Conservation (phyloP, 441 rosid genomes). For the Capsella rubella region DNA sequence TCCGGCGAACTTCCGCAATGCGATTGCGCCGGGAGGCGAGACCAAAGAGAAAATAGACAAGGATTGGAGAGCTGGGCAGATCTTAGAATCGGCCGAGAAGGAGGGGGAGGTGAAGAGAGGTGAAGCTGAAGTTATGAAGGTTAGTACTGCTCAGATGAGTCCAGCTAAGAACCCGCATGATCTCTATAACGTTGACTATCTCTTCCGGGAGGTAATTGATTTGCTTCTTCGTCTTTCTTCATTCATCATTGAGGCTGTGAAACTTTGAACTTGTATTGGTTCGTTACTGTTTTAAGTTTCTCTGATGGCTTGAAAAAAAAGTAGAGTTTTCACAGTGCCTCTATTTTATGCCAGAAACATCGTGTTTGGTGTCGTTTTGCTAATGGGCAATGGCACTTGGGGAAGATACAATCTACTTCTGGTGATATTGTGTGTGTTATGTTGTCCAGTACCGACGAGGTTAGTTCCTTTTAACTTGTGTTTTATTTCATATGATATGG, state of each 20-base stretch:
- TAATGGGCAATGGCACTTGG: constrained; percentile 75
- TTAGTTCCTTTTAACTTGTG: constrained; percentile 49
- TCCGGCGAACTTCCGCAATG: constrained; percentile 69
- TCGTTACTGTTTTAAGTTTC: background rate
- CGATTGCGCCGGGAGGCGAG: background rate
- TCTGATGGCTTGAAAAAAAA: background rate
- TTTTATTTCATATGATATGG: background rate
- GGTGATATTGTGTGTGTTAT: constrained; percentile 67
- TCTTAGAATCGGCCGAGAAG: constrained; percentile 26
- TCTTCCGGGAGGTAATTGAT: constrained; percentile 71
- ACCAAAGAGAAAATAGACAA: background rate
- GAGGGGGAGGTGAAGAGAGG: constrained; percentile 20
- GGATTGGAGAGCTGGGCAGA: background rate
- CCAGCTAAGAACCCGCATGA: constrained; percentile 28
- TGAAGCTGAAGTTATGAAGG: constrained; percentile 36
- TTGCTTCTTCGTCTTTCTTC: background rate
- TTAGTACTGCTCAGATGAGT: constrained; percentile 19
- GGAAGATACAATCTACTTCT: constrained; percentile 74
- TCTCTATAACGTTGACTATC: constrained; percentile 69
- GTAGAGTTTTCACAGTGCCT: background rate
- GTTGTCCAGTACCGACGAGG: constrained; percentile 58
- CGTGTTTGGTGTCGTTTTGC: constrained; percentile 77
- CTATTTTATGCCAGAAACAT: constrained; percentile 62
- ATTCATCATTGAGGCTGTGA: background rate
- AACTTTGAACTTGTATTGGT: background rate